Evolutionary conservation across 768 basidiomycete species (phyloP).

Genomic region (Lanmaoa pseudosensibilis): DNA sequence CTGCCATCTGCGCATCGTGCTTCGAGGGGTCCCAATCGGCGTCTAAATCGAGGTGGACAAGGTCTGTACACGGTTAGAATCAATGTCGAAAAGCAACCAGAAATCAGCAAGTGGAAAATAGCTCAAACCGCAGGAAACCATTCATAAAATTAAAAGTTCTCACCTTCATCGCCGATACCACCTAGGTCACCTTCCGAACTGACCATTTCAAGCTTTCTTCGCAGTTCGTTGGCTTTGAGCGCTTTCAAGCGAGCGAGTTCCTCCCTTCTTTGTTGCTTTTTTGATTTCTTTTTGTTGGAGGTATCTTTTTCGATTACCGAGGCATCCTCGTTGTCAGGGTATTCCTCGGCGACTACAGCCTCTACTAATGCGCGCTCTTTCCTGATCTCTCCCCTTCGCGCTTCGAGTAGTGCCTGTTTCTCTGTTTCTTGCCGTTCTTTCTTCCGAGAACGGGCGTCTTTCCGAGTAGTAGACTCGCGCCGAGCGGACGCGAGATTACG

Average conservation of each 20-base stretch:
- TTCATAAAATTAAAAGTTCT: background rate
- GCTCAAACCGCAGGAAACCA: background rate
- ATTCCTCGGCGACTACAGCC: constrained; percentile 70
- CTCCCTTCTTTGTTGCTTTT: constrained; percentile 47
- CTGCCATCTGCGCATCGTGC: constrained; percentile 82
- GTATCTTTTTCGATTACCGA: constrained; percentile 39
- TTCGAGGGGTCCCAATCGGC: constrained; percentile 89
- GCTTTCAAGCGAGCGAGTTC: constrained; percentile 79
- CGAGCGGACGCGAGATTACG: constrained; percentile 69
- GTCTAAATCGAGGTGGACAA: constrained; percentile 78
- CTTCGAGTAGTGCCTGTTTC: constrained; percentile 73
- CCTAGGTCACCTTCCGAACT: constrained; percentile 65
- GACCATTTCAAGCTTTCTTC: constrained; percentile 71
- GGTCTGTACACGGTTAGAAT: constrained; percentile 37
- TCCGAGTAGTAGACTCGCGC: constrained; percentile 74
- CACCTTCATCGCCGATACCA: constrained; percentile 30
- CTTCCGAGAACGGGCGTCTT: constrained; percentile 77
- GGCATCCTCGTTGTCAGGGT: constrained; percentile 58
- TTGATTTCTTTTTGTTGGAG: constrained; percentile 45
- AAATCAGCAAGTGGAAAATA: background rate
- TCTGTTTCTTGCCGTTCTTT: constrained; percentile 68
- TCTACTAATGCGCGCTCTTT: constrained; percentile 64
- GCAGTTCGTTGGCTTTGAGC: constrained; percentile 83
- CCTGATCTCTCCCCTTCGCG: constrained; percentile 73
- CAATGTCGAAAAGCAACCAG: background rate